Evolutionary conservation across 2,329 filamentous ascomycete species (phyloP).

Genomic region (Periglandula ipomoeae): DNA sequence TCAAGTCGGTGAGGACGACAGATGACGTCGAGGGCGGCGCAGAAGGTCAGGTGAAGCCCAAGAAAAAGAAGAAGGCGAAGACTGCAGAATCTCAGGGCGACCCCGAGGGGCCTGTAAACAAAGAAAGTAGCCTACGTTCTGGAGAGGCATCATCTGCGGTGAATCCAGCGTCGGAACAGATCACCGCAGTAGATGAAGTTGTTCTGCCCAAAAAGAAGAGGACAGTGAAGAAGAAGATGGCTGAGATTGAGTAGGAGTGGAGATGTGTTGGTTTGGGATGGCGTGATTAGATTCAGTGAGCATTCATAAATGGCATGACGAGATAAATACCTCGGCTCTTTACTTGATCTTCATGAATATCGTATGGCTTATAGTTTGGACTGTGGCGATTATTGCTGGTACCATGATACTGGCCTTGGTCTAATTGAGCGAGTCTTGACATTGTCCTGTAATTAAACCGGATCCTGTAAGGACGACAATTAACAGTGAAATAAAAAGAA

Average conservation of each 20-base stretch:
- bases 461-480: too few species aligned
- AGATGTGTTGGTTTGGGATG: background rate
- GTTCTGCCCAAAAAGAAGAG: constrained; percentile 38
- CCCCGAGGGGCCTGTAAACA: background rate
- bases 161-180: background rate
- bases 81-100: background rate
- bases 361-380: too few species aligned
- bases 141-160: background rate
- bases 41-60: constrained; percentile 30
- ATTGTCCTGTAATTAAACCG: too few species aligned
- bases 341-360: too few species aligned
- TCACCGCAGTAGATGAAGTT: constrained; percentile 4
- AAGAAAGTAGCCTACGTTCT: background rate
- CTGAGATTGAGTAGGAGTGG: constrained; percentile 19
- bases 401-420: too few species aligned
- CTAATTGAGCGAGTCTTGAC: too few species aligned
- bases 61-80: constrained; percentile 27
- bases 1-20: constrained; percentile 17
- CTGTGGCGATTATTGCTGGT: too few species aligned
- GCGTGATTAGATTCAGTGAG: background rate
- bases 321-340: background rate
- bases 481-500: too few species aligned
- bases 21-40: constrained; percentile 14
- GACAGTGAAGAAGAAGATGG: constrained; percentile 23
- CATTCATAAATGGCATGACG: background rate